Evolutionary conservation across 2,329 filamentous ascomycete species (phyloP), one percentile per base, ranked within the genome.

Genomic region (Alternaria viburni): DNA sequence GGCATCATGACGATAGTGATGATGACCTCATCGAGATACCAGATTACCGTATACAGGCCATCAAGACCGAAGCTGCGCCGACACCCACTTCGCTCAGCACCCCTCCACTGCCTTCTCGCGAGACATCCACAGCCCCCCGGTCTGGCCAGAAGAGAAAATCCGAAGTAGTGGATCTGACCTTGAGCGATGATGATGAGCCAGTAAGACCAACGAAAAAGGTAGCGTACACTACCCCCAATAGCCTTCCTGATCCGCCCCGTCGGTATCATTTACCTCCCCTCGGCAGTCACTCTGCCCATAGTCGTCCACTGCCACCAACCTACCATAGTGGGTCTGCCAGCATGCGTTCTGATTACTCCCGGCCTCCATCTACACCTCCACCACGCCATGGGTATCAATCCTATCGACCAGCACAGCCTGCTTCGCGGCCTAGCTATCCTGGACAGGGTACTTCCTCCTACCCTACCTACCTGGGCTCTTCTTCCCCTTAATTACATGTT

Each of bases 151-250:
- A 85, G 71, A 77, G 83, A 36, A 77, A 78, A 28, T 79, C 81
- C 12, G 82, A 83, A 56, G 82, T 85, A 25, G 83, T 86, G 56
- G 83, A 85, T 66, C 74, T 85, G 71, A 85, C 83, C 1, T 67
- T 84, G 50, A 82, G 80, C 65, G 83, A 84, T 46, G 82, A 84
- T 57, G 83, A 84, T 49, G 83, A 84, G 71, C 73, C 77, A 32
- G 54, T 62, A 46, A 75, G 76, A 72, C 76, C 77, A 61, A 65
- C 77, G 49, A 80, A 80, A 71, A 79, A 79, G 77, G 77, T 79
- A 79, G 77, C 78, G 74, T 80, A 80, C 74, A 74, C 65, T 70
- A 77, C 79, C 68, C 78, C 77, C 57, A 78, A 66, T 69, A 78
- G 73, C 69, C 67, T 77, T 51, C 73, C 75, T 54, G 77, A 80